Percentiles rank a stretch among this genome's conserved stretches.
Conservation (phyloP, 163 green algal species). For the Scenedesmus sp. region DNA sequence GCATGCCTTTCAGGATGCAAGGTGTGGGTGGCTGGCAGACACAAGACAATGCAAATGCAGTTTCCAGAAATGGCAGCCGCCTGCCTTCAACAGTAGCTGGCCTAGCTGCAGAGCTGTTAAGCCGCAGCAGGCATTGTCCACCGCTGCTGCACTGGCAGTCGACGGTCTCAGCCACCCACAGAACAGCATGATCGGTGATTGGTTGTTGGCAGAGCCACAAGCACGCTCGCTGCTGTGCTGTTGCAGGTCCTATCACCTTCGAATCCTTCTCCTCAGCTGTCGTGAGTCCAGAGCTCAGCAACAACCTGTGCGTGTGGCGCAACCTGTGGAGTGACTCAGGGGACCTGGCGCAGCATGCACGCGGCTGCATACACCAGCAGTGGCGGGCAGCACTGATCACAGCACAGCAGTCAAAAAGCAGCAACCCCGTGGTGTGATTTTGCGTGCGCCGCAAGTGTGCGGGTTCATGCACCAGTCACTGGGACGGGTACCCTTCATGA, state of each 20-base stretch:
- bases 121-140: too few relatives aligned
- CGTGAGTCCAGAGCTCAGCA: slow-evolving; percentile 63
- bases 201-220: too few relatives aligned
- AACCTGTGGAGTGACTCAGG: slow-evolving; percentile 73
- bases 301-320: slow-evolving; percentile 74
- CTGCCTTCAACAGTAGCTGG: not conserved
- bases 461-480: not conserved
- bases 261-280: slow-evolving; percentile 72
- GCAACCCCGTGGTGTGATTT: not conserved
- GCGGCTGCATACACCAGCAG: slow-evolving; percentile 60
- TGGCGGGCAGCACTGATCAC: slow-evolving; percentile 33
- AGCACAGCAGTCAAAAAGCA: slow-evolving; percentile 34
- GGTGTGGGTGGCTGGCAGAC: not conserved
- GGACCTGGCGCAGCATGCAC: slow-evolving; percentile 65
- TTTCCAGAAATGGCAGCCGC: not conserved
- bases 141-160: too few relatives aligned
- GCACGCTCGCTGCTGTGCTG: not conserved
- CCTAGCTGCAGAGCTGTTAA: too few relatives aligned
- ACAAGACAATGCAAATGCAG: not conserved
- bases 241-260: slow-evolving; percentile 67
- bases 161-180: too few relatives aligned
- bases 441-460: too few relatives aligned
- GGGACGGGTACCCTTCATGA: too few relatives aligned
- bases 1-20: not conserved
- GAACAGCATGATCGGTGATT: too few relatives aligned